Conservation (phyloP, 305 asterid species). For the Andrographis paniculata region DNA sequence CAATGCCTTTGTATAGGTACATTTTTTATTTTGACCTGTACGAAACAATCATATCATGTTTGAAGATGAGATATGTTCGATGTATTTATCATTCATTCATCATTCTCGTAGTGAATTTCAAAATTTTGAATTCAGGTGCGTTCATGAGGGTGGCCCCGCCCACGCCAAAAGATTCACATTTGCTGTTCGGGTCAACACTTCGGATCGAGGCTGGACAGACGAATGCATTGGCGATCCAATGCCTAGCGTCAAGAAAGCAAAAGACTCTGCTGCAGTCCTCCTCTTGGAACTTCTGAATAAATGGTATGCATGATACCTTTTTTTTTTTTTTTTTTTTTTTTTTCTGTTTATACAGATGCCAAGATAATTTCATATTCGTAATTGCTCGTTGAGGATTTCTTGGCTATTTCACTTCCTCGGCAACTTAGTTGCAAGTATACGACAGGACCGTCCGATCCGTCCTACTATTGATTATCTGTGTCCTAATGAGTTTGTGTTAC, state of each 20-base stretch:
- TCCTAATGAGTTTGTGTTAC: too few relatives aligned
- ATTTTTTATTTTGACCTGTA: background rate
- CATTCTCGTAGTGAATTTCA: too few relatives aligned
- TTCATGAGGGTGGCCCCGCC: conserved; percentile 94
- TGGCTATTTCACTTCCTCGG: too few relatives aligned
- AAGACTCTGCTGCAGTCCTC: conserved; percentile 90
- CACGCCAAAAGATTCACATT: conserved; percentile 93
- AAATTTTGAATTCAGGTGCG: conserved; percentile 37
- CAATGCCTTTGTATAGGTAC: conserved; percentile 90
- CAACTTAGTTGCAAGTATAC: too few relatives aligned
- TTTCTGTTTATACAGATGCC: too few relatives aligned
- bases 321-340: too few relatives aligned
- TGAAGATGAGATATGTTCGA: conserved; percentile 1
- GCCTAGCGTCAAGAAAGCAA: conserved; percentile 99
- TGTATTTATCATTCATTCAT: too few relatives aligned
- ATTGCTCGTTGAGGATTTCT: too few relatives aligned
- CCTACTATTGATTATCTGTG: too few relatives aligned
- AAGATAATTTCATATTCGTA: too few relatives aligned
- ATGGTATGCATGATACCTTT: conserved; percentile 42
- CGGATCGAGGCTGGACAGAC: conserved; percentile 88
- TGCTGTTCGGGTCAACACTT: conserved; percentile 79
- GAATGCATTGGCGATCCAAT: conserved; percentile 96
- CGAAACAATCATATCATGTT: background rate
- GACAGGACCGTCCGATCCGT: too few relatives aligned
- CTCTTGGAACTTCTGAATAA: conserved; percentile 73